Percentiles rank a stretch among this genome's conserved stretches.
Evolutionary conservation across 2,329 filamentous ascomycete genomes (phyloP).

Genomic region (Penicillium sp.): DNA sequence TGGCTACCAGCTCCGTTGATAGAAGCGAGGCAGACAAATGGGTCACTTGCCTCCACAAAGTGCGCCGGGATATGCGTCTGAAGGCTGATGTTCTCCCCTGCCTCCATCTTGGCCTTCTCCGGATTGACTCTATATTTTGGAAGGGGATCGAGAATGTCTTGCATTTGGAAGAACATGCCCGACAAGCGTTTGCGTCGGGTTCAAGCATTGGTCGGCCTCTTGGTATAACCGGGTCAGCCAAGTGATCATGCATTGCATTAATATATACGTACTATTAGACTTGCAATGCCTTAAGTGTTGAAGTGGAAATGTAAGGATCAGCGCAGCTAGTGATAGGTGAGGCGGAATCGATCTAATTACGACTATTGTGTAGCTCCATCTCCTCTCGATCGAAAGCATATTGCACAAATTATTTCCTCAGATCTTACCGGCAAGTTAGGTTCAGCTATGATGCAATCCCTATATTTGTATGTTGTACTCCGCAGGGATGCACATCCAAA

Average conservation of each 20-base stretch:
- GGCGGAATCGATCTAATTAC: no score
- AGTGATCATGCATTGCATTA: background rate
- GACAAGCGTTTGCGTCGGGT: background rate
- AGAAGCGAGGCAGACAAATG: background rate
- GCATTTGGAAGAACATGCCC: conserved; percentile 1
- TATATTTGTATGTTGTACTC: no score
- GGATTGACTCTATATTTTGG: conserved; percentile 3
- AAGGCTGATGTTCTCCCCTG: conserved; percentile 3
- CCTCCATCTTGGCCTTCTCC: background rate
- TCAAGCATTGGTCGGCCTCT: background rate
- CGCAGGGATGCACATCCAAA: no score
- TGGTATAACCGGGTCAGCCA: background rate
- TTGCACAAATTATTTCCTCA: no score
- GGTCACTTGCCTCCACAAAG: background rate
- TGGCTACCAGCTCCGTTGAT: background rate
- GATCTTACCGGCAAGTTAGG: no score
- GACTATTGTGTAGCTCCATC: no score
- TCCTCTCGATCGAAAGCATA: no score
- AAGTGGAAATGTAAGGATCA: no score
- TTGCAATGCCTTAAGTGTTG: no score
- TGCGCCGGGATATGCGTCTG: conserved; percentile 4
- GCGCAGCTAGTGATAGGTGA: no score
- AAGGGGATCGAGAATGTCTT: conserved; percentile 1
- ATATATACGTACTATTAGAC: background rate
- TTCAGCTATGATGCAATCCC: no score